Conservation (phyloP, 768 basidiomycete genomes). For the Suillus occidentalis region DNA sequence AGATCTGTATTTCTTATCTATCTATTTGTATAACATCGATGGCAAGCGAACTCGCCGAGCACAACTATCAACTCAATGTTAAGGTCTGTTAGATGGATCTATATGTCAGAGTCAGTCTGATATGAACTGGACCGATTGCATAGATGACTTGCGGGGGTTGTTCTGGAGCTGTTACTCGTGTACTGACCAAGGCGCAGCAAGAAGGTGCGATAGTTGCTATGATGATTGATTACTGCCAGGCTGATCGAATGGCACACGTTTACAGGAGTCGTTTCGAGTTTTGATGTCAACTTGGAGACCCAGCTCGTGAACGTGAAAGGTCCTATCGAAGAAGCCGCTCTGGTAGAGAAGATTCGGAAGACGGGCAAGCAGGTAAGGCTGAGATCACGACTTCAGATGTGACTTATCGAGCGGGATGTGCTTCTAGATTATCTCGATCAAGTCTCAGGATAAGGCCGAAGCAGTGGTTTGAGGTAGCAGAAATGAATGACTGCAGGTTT, state of each 20-base stretch:
- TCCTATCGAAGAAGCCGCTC: slow-evolving; percentile 57
- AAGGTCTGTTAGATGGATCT: slow-evolving; percentile 49
- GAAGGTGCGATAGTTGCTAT: slow-evolving; percentile 27
- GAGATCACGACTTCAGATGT: background rate
- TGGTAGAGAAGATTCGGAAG: slow-evolving; percentile 79
- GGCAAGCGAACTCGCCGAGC: slow-evolving; percentile 10
- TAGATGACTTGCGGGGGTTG: slow-evolving; percentile 90
- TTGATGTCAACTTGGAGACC: slow-evolving; percentile 60
- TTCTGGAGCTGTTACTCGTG: slow-evolving; percentile 78
- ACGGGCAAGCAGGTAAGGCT: slow-evolving; percentile 81
- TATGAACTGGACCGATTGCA: slow-evolving; percentile 5
- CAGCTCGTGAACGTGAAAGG: slow-evolving; percentile 75
- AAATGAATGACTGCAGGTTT: background rate
- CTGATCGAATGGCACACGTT: slow-evolving; percentile 1
- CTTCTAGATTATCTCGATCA: slow-evolving; percentile 46
- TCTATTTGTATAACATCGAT: background rate
- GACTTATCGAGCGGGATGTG: background rate
- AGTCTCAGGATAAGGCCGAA: slow-evolving; percentile 14
- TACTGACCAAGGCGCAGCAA: slow-evolving; percentile 63
- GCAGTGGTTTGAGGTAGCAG: background rate
- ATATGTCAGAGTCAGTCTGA: background rate
- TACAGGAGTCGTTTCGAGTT: slow-evolving; percentile 34
- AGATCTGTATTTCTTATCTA: slow-evolving; percentile 1
- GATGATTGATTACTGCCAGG: slow-evolving; percentile 3
- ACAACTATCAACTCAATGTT: slow-evolving; percentile 74